Evolutionary conservation across 2,329 filamentous ascomycete species (phyloP).

Genomic region (Fusarium sp.): DNA sequence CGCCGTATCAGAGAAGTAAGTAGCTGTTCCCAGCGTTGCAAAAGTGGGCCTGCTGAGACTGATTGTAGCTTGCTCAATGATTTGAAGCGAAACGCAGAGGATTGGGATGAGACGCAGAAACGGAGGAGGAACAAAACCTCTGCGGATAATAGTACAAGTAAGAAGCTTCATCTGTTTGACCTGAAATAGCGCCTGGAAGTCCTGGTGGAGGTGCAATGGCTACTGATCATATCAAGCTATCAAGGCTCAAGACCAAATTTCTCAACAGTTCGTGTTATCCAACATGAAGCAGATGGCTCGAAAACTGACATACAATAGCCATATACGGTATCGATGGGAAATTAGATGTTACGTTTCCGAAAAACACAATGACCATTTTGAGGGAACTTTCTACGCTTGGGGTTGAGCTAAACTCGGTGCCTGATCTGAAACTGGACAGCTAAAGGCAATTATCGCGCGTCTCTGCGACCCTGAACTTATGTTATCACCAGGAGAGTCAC

Average conservation of each 20-base stretch:
- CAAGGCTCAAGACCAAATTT: background rate
- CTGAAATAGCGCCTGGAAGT: no score
- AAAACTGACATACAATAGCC: background rate
- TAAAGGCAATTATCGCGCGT: background rate
- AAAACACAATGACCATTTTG: background rate
- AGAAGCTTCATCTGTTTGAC: no score
- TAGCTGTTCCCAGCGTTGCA: accelerated
- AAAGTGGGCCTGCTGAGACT: background rate
- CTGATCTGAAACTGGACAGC: background rate
- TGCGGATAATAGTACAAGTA: background rate
- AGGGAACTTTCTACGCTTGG: background rate
- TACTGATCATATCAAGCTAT: background rate
- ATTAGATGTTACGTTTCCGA: background rate
- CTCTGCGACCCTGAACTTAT: background rate
- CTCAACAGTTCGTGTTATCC: background rate
- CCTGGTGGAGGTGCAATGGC: no score
- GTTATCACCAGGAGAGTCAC: background rate
- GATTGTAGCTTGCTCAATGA: background rate
- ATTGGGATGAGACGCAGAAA: background rate
- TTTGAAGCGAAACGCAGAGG: background rate
- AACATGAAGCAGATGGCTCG: background rate
- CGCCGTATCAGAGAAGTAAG: background rate
- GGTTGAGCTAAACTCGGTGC: background rate
- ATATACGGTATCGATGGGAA: background rate
- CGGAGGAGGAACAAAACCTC: background rate